Conservation (phyloP, 768 basidiomycete species). For the Candolleomyces eurysporus region DNA sequence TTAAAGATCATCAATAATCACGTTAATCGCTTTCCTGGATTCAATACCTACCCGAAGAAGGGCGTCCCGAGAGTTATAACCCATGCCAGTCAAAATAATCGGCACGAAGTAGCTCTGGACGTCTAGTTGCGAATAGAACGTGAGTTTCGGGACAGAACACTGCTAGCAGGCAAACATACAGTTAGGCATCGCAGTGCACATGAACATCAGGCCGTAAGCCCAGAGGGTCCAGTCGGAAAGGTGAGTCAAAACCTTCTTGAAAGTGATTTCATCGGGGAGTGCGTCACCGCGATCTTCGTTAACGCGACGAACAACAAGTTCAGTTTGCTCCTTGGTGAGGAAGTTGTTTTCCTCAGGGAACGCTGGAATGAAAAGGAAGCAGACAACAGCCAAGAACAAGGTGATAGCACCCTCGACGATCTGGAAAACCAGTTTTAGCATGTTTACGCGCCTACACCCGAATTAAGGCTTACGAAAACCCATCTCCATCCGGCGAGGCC, state of each 20-base stretch:
- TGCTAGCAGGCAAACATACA: slow-evolving; percentile 22
- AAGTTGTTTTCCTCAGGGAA: slow-evolving; percentile 29
- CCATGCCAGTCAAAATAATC: slow-evolving; percentile 45
- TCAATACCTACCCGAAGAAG: slow-evolving; percentile 38
- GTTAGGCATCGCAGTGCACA: slow-evolving; percentile 42
- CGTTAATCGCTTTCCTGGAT: background rate
- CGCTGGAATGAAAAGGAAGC: slow-evolving; percentile 20
- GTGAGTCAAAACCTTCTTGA: slow-evolving; percentile 23
- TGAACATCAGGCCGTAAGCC: slow-evolving; percentile 39
- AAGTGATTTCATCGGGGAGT: slow-evolving; percentile 26
- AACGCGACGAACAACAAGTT: slow-evolving; percentile 25
- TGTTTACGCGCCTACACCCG: background rate
- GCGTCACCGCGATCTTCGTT: slow-evolving; percentile 32
- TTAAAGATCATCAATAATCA: background rate
- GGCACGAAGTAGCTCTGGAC: slow-evolving; percentile 46
- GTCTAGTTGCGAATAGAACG: slow-evolving; percentile 19
- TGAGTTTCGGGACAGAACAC: background rate
- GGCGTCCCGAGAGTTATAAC: slow-evolving; percentile 34
- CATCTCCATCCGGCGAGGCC: slow-evolving; percentile 24
- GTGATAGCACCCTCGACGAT: slow-evolving; percentile 26
- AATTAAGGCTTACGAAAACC: slow-evolving; percentile 22
- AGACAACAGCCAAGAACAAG: slow-evolving; percentile 18
- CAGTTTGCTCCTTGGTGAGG: slow-evolving; percentile 25
- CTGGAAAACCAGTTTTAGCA: slow-evolving; percentile 9
- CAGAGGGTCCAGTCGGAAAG: slow-evolving; percentile 33